Evolutionary conservation across 345 rosid species (phyloP).

Genomic region (Litchi chinensis): DNA sequence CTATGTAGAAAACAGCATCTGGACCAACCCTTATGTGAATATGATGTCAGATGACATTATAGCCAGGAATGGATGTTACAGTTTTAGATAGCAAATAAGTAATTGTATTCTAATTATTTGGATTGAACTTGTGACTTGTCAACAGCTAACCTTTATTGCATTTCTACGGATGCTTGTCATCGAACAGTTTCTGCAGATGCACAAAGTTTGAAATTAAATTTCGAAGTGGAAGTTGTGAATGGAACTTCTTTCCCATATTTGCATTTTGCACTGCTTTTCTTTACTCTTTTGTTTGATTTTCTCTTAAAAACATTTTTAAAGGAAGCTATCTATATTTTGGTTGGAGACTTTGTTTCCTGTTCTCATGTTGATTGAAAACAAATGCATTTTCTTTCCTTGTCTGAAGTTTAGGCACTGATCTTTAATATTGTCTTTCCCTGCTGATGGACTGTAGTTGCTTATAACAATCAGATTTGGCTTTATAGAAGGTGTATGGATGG

Average conservation of each 20-base stretch:
- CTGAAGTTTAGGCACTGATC: not conserved
- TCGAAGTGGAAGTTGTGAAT: no score
- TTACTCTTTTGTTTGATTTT: not conserved
- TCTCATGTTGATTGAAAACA: not conserved
- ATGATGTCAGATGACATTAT: not conserved
- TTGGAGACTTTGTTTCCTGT: not conserved
- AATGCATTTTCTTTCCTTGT: not conserved
- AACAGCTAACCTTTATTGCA: not conserved
- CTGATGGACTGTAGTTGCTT: conserved; percentile 24
- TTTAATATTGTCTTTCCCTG: conserved; percentile 12
- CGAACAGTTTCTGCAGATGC: no score
- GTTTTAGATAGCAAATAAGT: not conserved
- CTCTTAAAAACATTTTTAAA: not conserved
- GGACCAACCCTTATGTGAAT: not conserved
- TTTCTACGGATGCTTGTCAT: not conserved
- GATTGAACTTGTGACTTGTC: not conserved
- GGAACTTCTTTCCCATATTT: not conserved
- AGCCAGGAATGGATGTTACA: not conserved
- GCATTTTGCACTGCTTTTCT: not conserved
- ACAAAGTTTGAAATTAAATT: no score
- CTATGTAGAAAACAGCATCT: no score
- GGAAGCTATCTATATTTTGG: not conserved
- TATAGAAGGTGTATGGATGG: conserved; percentile 63
- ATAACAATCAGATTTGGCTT: conserved; percentile 58
- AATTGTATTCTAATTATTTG: not conserved